Evolutionary conservation across 2,329 filamentous ascomycete genomes (phyloP).

Genomic region (Chalaropsis ovoidea): DNA sequence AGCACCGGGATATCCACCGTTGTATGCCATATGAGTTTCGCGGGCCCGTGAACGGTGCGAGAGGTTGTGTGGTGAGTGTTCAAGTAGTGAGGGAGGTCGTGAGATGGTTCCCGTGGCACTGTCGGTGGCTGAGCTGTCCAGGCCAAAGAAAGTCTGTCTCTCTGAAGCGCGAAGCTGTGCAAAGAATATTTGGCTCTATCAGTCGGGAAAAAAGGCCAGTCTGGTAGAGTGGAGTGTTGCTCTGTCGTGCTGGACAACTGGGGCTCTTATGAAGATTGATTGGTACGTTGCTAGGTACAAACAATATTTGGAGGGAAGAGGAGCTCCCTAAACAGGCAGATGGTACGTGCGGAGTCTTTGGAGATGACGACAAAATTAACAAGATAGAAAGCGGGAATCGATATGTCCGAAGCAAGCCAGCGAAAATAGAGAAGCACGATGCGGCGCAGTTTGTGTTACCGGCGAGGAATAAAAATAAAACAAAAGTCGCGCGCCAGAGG

Average conservation of each 20-base stretch:
- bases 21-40: conserved; percentile 18
- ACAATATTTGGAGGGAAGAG: background rate
- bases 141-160: background rate
- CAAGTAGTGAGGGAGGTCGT: background rate
- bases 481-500: background rate
- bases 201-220: background rate
- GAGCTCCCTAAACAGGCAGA: conserved; percentile 7
- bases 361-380: conserved; percentile 6
- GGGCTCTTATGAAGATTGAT: conserved; percentile 3
- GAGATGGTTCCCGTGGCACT: background rate
- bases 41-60: background rate
- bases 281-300: conserved; percentile 5
- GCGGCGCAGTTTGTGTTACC: background rate
- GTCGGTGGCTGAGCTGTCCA: background rate
- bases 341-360: conserved; percentile 11
- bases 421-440: background rate
- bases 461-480: conserved; percentile 8
- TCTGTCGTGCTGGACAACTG: conserved; percentile 13
- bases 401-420: background rate
- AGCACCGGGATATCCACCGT: conserved; percentile 21
- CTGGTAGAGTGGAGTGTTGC: conserved; percentile 4
- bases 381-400: background rate
- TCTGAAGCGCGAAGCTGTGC: background rate
- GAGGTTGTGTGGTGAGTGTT: background rate
- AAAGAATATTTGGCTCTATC: background rate